These are phyloP conservation scores for Ophiocordyceps australis DNA, from an alignment of 2,329 filamentous ascomycete genomes.

Conservation along the genomic window DNA sequence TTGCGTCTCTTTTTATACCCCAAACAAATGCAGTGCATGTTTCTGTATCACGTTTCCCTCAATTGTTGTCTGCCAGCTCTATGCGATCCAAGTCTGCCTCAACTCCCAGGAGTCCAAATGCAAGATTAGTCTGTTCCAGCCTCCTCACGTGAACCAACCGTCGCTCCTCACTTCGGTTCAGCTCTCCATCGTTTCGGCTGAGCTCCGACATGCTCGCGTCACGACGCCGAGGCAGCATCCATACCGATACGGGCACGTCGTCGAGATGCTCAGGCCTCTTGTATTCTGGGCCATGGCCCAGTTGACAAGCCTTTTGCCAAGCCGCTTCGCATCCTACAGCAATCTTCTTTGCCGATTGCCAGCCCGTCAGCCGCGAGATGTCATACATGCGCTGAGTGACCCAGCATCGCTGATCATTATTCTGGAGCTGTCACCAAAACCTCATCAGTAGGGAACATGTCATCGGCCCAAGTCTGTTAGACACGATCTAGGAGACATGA, in stretches of 20 bases:
- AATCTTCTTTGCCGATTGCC: slow-evolving; percentile 69
- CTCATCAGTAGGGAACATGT: neutral
- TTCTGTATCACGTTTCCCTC: slow-evolving; percentile 1
- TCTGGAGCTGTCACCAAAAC: slow-evolving; percentile 28
- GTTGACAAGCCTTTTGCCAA: slow-evolving; percentile 59
- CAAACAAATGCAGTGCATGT: neutral
- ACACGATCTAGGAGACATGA: neutral
- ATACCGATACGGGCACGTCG: slow-evolving; percentile 19
- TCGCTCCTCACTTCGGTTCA: slow-evolving; percentile 20
- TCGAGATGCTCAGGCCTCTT: slow-evolving; percentile 22
- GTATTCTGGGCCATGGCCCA: slow-evolving; percentile 65
- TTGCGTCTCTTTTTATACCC: neutral
- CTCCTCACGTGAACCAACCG: slow-evolving; percentile 42
- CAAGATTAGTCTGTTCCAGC: slow-evolving; percentile 50
- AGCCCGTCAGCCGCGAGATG: slow-evolving; percentile 67
- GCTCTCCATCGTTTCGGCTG: slow-evolving; percentile 18
- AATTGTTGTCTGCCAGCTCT: slow-evolving; percentile 27
- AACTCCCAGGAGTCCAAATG: slow-evolving; percentile 60
- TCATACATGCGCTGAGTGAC: slow-evolving; percentile 55
- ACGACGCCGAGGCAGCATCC: slow-evolving; percentile 30
- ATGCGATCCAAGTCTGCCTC: slow-evolving; percentile 55
- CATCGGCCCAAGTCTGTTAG: neutral
- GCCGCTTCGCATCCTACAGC: slow-evolving; percentile 68
- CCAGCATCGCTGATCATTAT: slow-evolving; percentile 58
- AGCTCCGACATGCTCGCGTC: slow-evolving; percentile 31